These are phyloP conservation scores for Fraxinus sp. DNA, from an alignment of 305 asterid species.

Conservation along the genomic window DNA sequence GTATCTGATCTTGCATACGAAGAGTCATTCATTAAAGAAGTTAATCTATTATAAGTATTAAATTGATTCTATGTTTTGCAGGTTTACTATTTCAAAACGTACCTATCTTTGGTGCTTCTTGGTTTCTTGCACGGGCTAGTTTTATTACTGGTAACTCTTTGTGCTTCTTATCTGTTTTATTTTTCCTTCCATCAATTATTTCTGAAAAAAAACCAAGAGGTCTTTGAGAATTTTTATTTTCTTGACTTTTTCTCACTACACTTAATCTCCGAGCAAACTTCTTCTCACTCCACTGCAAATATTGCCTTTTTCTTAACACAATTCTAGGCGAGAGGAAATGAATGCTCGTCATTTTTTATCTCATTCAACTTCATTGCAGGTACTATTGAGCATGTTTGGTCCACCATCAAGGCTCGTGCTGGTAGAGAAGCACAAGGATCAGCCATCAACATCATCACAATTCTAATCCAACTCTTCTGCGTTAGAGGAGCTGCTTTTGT, in stretches of 20 bases:
- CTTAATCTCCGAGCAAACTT: not conserved
- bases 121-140: constrained; percentile 93
- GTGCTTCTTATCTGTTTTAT: not conserved
- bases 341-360: not conserved
- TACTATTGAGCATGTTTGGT: constrained; percentile 82
- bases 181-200: not conserved
- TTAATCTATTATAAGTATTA: not conserved
- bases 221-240: not conserved
- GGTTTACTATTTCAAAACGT: constrained; percentile 95
- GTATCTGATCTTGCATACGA: constrained; percentile 34
- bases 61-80: constrained; percentile 31
- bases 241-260: not conserved
- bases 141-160: constrained; percentile 65
- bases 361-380: constrained; percentile 40
- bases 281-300: not conserved
- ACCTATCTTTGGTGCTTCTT: constrained; percentile 81
- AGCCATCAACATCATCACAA: constrained; percentile 81
- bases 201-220: not conserved
- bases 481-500: not conserved
- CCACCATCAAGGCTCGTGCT: constrained; percentile 88
- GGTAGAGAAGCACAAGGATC: constrained; percentile 85
- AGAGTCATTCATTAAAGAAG: constrained; percentile 2
- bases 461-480: constrained; percentile 21
- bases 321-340: not conserved
- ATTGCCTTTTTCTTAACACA: not conserved